phyloP scores from a whole-genome alignment of 1,139 yeast species.

The Keqinozyma sinolaborantium region DNA sequence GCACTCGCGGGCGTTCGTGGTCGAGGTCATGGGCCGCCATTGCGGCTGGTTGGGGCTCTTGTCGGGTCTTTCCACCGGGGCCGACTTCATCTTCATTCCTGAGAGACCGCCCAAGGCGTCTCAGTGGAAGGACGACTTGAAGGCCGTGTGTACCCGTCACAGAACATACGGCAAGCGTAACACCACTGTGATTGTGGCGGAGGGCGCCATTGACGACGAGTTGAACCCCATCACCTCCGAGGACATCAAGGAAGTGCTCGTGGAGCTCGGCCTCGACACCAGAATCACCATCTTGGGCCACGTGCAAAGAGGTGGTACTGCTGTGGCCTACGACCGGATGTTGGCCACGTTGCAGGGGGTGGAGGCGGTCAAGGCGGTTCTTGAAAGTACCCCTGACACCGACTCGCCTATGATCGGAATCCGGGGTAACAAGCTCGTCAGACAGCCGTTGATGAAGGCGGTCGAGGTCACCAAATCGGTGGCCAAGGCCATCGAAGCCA shows the following conservation, averaged over 20 bases:
- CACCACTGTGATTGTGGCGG: constrained; percentile 79
- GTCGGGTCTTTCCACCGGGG: constrained; percentile 82
- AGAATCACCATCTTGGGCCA: constrained; percentile 79
- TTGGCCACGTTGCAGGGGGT: constrained; percentile 81
- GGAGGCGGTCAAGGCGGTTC: constrained; percentile 75
- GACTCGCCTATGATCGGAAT: constrained; percentile 79
- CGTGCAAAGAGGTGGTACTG: constrained; percentile 85
- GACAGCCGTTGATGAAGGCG: constrained; percentile 70
- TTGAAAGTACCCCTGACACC: constrained; percentile 64
- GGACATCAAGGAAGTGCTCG: constrained; percentile 66
- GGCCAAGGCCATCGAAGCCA: constrained; percentile 59
- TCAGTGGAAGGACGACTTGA: constrained; percentile 67
- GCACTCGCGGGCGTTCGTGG: constrained; percentile 79
- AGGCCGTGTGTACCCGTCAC: constrained; percentile 62
- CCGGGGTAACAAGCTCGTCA: constrained; percentile 65
- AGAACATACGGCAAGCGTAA: constrained; percentile 71
- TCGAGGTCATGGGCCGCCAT: constrained; percentile 89
- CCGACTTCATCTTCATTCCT: constrained; percentile 77
- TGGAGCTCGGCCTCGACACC: constrained; percentile 71
- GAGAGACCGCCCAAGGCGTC: constrained; percentile 65
- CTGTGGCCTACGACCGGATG: constrained; percentile 74
- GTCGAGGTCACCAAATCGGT: constrained; percentile 67
- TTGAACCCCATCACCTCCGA: constrained; percentile 63
- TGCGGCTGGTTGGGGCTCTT: constrained; percentile 86
- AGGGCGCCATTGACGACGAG: constrained; percentile 72